Base-by-base conservation (phyloP, 2,329 filamentous ascomycete genomes). In the Fusarium euwallaceae region DNA sequence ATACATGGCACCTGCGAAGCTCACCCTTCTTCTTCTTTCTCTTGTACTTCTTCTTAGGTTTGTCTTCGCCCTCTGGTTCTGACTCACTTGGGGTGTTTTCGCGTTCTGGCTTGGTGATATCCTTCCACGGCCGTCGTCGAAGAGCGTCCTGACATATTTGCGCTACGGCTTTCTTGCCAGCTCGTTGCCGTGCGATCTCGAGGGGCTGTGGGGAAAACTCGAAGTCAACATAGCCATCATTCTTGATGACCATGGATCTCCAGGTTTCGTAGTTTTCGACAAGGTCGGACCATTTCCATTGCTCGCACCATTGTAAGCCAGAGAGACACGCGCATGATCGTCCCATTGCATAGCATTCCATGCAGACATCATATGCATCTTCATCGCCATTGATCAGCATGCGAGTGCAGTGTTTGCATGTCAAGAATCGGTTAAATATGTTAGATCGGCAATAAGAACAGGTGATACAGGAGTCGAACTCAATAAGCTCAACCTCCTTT, bases 341-440 rank as follows among this genome's bases (percentile, higher is more conserved):
- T 24, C 97, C 97, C 93, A 98, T 97, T n/a, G 92, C 93, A 80
- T 97, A 99, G 80, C 97, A 99, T 77, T 99, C 97, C 94, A 99
- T 95, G 80, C 97, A 99, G 24, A 99, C 89, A 81, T 99, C 97
- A 81, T 98, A 99, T 0, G 94, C 94, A 79, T 98, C 94, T 65
- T 95, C 92, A 17, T 88, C 90, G 36, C 91, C 93, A 69, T 89
- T 89, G 12, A 89, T 86, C 22, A 94, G 87, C 59, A 88, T 86
- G 39, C 92, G 88, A 55, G 94, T 89, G 81, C 97, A 99, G 63
- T 92, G 90, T 68, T 94, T 94, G 85, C 97, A 99, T 4, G 95
- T 98, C 27, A 99, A 84, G 80, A 99, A 99, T 4, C 95, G 90
- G 82, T 99, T 99, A 88, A 98, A 98, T 65, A 99, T 97, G 80